A percentile compares a stretch with the other conserved stretches of the same genome.
Evolutionary conservation across 176 grass and related monocot species (phyloP).

Genomic region (Pontederia crassipes): DNA sequence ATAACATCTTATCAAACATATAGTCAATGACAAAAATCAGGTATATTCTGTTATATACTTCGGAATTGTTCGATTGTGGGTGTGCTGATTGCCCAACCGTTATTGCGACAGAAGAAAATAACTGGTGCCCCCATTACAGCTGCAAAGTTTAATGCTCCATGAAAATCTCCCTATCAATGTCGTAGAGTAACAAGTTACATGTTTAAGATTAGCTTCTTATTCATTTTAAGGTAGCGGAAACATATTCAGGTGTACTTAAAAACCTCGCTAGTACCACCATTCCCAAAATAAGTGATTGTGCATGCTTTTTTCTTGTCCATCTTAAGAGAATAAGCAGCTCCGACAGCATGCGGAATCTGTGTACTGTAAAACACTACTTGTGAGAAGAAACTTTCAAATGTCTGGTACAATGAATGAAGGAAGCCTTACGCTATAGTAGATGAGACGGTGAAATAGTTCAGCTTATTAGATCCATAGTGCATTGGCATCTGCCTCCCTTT

Average conservation of each 20-base stretch:
- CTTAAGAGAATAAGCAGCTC: constrained; percentile 94
- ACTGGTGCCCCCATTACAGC: constrained; percentile 75
- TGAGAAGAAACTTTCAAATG: constrained; percentile 1
- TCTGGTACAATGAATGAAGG: constrained; percentile 13
- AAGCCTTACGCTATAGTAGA: constrained; percentile 71
- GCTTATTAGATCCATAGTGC: constrained; percentile 74
- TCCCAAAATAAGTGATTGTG: constrained; percentile 70
- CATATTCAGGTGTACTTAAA: background rate
- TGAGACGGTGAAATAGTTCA: constrained; percentile 95
- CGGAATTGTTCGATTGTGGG: constrained; percentile 81
- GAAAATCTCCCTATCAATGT: constrained; percentile 71
- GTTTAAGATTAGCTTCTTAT: no score
- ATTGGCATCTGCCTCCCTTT: constrained; percentile 98
- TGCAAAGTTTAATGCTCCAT: constrained; percentile 84
- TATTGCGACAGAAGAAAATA: constrained; percentile 96
- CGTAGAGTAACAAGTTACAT: no score
- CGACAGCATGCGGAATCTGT: constrained; percentile 87
- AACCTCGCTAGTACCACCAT: constrained; percentile 93
- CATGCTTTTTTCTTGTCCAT: constrained; percentile 85
- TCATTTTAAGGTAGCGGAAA: no score
- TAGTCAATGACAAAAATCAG: no score
- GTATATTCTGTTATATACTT: constrained; percentile 33
- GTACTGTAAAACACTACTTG: constrained; percentile 42
- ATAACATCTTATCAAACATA: background rate
- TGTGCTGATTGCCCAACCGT: constrained; percentile 99